Evolutionary conservation across 768 basidiomycete species (phyloP).

Genomic region (Naganishia kalamii): DNA sequence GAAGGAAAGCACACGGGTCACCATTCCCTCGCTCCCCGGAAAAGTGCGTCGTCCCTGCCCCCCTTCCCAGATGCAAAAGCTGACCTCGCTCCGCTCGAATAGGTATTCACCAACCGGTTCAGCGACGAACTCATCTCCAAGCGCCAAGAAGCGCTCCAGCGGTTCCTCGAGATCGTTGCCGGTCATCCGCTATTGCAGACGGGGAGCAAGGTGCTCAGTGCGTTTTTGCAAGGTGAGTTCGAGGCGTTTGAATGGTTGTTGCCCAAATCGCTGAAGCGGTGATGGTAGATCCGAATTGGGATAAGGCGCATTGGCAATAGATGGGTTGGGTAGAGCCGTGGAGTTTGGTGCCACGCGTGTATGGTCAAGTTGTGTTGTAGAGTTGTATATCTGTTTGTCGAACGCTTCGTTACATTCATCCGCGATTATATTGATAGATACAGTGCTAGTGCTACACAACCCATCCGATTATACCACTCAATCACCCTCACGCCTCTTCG

Average conservation of each 20-base stretch:
- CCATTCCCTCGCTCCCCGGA: constrained; percentile 93
- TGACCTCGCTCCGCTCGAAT: background rate
- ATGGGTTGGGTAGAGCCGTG: background rate
- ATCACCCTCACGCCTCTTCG: background rate
- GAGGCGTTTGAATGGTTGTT: background rate
- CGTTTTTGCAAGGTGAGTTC: constrained; percentile 64
- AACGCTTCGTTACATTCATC: no score
- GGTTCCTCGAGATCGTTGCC: constrained; percentile 91
- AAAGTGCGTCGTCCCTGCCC: constrained; percentile 51
- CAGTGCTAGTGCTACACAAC: no score
- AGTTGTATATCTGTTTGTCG: no score
- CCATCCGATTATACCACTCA: no score
- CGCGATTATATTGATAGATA: no score
- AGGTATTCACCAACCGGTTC: constrained; percentile 93
- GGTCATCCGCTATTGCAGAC: constrained; percentile 97
- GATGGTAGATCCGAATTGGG: constrained; percentile 72
- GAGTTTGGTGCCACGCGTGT: no score
- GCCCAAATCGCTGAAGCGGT: background rate
- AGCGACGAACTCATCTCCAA: constrained; percentile 95
- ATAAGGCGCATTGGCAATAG: constrained; percentile 41
- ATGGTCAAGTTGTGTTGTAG: no score
- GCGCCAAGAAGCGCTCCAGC: constrained; percentile 83
- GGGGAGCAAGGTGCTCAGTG: constrained; percentile 91
- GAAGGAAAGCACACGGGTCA: constrained; percentile 91
- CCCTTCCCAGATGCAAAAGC: background rate